Conservation (phyloP, 352 stramenopile species). For the Phytopythium sindhum region DNA sequence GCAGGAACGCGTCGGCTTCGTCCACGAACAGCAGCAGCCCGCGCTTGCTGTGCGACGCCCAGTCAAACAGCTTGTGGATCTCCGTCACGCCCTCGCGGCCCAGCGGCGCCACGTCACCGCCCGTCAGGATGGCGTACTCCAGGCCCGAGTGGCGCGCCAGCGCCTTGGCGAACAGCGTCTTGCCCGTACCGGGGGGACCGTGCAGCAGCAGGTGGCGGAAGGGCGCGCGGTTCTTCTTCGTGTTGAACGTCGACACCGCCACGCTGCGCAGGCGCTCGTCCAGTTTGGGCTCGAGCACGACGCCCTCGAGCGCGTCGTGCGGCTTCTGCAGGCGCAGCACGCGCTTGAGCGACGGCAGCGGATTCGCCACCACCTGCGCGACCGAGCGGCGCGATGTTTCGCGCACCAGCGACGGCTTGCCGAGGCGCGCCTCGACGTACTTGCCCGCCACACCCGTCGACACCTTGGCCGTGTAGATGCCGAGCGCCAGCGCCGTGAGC, state of each 20-base stretch:
- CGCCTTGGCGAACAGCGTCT: slow-evolving; percentile 98
- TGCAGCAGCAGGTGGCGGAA: slow-evolving; percentile 98
- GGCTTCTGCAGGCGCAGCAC: slow-evolving; percentile 86
- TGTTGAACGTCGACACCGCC: slow-evolving; percentile 97
- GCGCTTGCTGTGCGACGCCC: slow-evolving; percentile 93
- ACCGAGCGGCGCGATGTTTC: slow-evolving; percentile 93
- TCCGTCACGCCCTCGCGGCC: slow-evolving; percentile 97
- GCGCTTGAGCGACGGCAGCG: slow-evolving; percentile 86
- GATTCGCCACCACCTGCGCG: slow-evolving; percentile 79
- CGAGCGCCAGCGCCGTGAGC: slow-evolving; percentile 92
- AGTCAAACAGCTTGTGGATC: slow-evolving; percentile 99
- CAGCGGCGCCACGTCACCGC: slow-evolving; percentile 98
- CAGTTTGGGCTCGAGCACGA: slow-evolving; percentile 94
- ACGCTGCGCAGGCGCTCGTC: slow-evolving; percentile 94
- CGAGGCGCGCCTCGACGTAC: slow-evolving; percentile 95
- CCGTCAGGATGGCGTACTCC: slow-evolving; percentile 99
- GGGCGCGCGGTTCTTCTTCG: slow-evolving; percentile 97
- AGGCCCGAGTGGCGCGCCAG: slow-evolving; percentile 95
- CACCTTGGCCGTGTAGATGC: slow-evolving; percentile 95
- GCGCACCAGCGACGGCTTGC: slow-evolving; percentile 96
- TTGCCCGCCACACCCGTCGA: slow-evolving; percentile 92
- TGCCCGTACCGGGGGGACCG: slow-evolving; percentile 97
- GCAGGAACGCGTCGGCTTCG: slow-evolving; percentile 99
- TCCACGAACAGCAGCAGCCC: slow-evolving; percentile 98
- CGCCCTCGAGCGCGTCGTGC: slow-evolving; percentile 92